A percentile compares a stretch with the other conserved stretches of the same genome.
Conservation (phyloP, 202 grass and related monocot species). For the Panicum virgatum region DNA sequence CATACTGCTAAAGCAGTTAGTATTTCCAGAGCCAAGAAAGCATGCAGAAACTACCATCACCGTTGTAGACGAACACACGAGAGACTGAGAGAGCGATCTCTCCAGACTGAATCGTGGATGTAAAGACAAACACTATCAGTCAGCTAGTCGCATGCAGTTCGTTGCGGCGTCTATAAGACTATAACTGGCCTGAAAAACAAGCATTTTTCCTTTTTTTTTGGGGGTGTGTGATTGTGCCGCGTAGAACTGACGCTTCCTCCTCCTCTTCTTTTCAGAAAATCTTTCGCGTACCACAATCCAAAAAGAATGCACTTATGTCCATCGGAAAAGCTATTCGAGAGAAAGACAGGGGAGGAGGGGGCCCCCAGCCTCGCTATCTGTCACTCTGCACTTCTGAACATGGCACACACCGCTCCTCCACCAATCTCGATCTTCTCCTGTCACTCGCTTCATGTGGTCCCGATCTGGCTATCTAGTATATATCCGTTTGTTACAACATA, state of each 20-base stretch:
- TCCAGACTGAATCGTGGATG: background rate
- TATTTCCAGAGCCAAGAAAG: background rate
- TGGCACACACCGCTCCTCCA: background rate
- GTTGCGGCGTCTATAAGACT: background rate
- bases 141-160: background rate
- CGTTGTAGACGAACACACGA: background rate
- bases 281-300: slow-evolving; percentile 23
- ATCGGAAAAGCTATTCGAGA: slow-evolving; percentile 13
- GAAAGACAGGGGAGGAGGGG: background rate
- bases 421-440: slow-evolving; percentile 13
- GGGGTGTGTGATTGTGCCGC: slow-evolving; percentile 21
- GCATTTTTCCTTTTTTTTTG: too few relatives aligned
- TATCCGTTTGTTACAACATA: slow-evolving; percentile 9
- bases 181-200: background rate
- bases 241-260: slow-evolving; percentile 28
- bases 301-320: slow-evolving; percentile 20
- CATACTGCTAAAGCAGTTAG: too few relatives aligned
- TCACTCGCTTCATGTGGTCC: slow-evolving; percentile 27
- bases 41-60: background rate
- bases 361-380: background rate
- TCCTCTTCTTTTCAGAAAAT: slow-evolving; percentile 26
- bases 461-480: background rate
- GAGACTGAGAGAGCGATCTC: background rate
- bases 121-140: background rate
- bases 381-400: slow-evolving; percentile 20